Evolutionary conservation across 208 protist genomes (phyloP).

Genomic region (Angomonas desouzai): DNA sequence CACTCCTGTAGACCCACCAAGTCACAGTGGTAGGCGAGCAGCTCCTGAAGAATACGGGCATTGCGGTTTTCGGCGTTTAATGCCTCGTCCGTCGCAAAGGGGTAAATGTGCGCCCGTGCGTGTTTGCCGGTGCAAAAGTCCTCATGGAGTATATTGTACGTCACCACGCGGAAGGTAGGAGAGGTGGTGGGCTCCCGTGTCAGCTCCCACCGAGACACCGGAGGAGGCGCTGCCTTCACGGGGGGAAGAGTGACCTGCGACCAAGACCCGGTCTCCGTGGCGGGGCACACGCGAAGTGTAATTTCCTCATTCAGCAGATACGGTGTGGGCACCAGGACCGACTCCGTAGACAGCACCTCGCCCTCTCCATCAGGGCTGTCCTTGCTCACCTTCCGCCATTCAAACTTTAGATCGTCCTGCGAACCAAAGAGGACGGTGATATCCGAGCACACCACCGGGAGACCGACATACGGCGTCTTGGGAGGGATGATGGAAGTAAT

Average conservation of each 20-base stretch:
- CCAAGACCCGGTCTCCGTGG: neutral
- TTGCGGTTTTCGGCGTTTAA: constrained; percentile 68
- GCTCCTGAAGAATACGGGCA: constrained; percentile 75
- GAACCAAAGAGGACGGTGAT: constrained; percentile 53
- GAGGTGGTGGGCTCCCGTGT: constrained; percentile 25
- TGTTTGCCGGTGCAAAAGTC: constrained; percentile 68
- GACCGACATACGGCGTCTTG: constrained; percentile 55
- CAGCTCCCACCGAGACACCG: constrained; percentile 54
- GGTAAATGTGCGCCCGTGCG: constrained; percentile 74
- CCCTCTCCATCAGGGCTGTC: constrained; percentile 50
- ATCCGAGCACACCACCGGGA: constrained; percentile 58
- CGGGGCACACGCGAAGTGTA: neutral
- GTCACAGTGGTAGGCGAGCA: constrained; percentile 76
- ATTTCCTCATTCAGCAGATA: neutral
- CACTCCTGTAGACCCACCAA: constrained; percentile 88
- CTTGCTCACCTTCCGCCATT: constrained; percentile 57
- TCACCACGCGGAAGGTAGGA: constrained; percentile 73
- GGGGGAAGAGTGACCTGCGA: constrained; percentile 48
- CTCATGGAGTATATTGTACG: constrained; percentile 92
- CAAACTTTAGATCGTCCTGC: constrained; percentile 39
- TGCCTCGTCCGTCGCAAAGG: constrained; percentile 75
- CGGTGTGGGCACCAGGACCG: neutral
- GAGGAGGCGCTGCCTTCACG: constrained; percentile 37
- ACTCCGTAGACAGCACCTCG: constrained; percentile 43
- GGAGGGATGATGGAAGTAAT: constrained; percentile 62